Conservation (phyloP, 306 rosid genomes). For the Crataegus laevigata region DNA sequence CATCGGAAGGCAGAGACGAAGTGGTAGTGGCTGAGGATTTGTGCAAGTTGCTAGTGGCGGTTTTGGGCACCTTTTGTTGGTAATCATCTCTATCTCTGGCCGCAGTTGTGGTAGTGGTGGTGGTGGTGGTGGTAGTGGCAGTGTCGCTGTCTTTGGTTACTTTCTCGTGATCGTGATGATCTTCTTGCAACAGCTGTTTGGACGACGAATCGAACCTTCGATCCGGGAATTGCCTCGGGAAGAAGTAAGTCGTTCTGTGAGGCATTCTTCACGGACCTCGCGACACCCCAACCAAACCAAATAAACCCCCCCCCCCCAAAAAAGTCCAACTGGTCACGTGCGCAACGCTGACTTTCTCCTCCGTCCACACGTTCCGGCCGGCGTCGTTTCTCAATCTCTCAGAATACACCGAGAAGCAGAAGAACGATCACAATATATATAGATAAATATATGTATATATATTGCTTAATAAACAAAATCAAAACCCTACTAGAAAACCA, state of each 20-base stretch:
- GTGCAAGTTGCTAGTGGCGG: neutral
- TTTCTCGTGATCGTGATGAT: constrained; percentile 38
- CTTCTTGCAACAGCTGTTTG: constrained; percentile 29
- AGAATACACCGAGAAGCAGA: neutral
- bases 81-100: neutral
- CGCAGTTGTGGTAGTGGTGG: neutral
- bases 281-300: neutral
- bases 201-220: constrained; percentile 45
- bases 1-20: neutral
- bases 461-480: neutral
- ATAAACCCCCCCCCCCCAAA: neutral
- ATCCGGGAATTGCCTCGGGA: constrained; percentile 86
- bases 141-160: constrained; percentile 36
- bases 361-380: neutral
- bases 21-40: neutral
- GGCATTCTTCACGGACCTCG: constrained; percentile 71
- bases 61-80: neutral
- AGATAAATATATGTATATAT: neutral
- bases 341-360: neutral
- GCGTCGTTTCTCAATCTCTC: neutral
- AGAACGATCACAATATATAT: neutral
- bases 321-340: constrained; percentile 21
- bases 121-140: neutral
- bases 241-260: constrained; percentile 89
- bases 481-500: neutral